phyloP scores from a whole-genome alignment of 306 rosid species.

The Heteromeles arbutifolia region DNA sequence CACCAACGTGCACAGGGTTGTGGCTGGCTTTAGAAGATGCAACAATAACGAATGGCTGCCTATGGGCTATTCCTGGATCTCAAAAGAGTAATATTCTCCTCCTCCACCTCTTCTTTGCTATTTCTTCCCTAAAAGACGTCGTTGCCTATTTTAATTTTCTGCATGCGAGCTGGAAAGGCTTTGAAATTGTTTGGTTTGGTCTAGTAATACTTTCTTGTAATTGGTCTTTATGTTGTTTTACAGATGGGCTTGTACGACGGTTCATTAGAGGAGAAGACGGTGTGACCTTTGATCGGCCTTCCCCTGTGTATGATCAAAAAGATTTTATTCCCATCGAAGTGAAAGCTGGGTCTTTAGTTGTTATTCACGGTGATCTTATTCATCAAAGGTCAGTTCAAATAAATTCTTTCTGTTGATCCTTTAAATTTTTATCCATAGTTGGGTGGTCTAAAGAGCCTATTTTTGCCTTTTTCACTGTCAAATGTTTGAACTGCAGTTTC shows the following conservation, averaged over 20 bases:
- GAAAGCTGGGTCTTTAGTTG: constrained; percentile 82
- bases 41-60: constrained; percentile 66
- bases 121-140: background rate
- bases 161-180: background rate
- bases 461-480: constrained; percentile 1
- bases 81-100: constrained; percentile 55
- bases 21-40: constrained; percentile 98
- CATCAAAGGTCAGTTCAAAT: constrained; percentile 72
- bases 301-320: constrained; percentile 58
- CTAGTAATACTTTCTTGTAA: background rate
- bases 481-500: constrained; percentile 46
- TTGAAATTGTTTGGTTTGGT: constrained; percentile 5
- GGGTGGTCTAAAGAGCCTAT: background rate
- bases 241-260: constrained; percentile 92
- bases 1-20: constrained; percentile 87
- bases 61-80: constrained; percentile 95
- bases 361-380: constrained; percentile 92
- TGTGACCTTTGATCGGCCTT: constrained; percentile 70
- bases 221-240: background rate
- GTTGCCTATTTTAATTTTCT: background rate
- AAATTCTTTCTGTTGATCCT: constrained; percentile 11
- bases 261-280: constrained; percentile 70
- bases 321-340: constrained; percentile 91
- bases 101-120: background rate
- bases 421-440: background rate